Evolutionary conservation across 768 basidiomycete species (phyloP).

Genomic region (Calocera viscosa): DNA sequence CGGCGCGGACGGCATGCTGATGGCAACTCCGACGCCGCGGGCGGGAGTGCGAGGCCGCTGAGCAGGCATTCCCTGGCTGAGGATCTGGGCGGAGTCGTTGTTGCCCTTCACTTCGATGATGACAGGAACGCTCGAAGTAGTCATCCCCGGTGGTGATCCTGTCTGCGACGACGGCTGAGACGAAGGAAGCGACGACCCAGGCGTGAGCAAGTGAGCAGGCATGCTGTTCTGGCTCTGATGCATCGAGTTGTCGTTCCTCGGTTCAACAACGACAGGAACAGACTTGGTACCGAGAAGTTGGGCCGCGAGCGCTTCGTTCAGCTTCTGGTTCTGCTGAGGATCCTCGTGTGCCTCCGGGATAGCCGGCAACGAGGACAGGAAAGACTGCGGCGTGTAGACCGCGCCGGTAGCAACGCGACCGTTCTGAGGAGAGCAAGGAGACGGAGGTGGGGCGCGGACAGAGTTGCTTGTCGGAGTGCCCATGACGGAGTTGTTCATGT

Average conservation of each 20-base stretch:
- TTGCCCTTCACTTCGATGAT: background rate
- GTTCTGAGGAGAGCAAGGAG: conserved; percentile 5
- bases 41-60: conserved; percentile 8
- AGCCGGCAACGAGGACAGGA: background rate
- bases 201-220: background rate
- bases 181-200: background rate
- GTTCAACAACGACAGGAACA: background rate
- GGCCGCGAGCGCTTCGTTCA: background rate
- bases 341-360: background rate
- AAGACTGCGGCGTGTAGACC: background rate
- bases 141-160: background rate
- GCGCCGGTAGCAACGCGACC: background rate
- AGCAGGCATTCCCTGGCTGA: background rate
- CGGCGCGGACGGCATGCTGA: background rate
- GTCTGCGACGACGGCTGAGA: background rate
- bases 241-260: background rate
- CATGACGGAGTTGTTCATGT: background rate
- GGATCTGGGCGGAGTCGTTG: background rate
- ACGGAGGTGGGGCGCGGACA: background rate
- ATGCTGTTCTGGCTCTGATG: background rate
- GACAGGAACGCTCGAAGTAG: background rate
- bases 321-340: background rate
- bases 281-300: background rate
- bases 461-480: background rate
- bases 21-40: background rate